Evolutionary conservation across 257 asterid species (phyloP).

Genomic region (Lycium barbarum): DNA sequence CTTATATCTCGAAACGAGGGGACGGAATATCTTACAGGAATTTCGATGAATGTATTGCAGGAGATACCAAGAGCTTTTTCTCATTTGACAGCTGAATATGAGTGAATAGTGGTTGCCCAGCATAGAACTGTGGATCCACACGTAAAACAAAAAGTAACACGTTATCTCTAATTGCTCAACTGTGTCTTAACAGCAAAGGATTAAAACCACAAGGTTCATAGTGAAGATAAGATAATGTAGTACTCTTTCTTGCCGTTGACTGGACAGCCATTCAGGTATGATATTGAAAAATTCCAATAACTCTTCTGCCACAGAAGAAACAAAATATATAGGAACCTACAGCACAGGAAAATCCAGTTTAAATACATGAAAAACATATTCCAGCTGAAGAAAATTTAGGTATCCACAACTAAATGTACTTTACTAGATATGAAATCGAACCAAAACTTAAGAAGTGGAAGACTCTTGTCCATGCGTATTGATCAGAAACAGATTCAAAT

Average conservation of each 20-base stretch:
- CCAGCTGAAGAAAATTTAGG: background rate
- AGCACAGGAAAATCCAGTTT: constrained; percentile 30
- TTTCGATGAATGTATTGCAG: constrained; percentile 70
- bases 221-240: constrained; percentile 24
- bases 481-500: background rate
- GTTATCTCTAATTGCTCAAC: constrained; percentile 23
- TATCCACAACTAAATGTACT: background rate
- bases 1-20: background rate
- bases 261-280: constrained; percentile 90
- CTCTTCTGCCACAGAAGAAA: constrained; percentile 91
- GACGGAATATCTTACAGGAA: constrained; percentile 62
- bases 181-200: constrained; percentile 22
- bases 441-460: background rate
- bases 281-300: constrained; percentile 68
- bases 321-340: constrained; percentile 76
- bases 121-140: constrained; percentile 60
- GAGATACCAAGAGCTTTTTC: constrained; percentile 69
- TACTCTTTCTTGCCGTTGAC: constrained; percentile 74
- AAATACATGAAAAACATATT: constrained; percentile 12
- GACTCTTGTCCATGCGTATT: background rate
- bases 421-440: background rate
- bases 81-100: constrained; percentile 69
- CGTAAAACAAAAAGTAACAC: constrained; percentile 12
- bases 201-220: constrained; percentile 29
- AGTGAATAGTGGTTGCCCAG: constrained; percentile 68